These are phyloP conservation scores for Phytopythium litorale DNA, from an alignment of 352 stramenopile species.

Conservation along the genomic window DNA sequence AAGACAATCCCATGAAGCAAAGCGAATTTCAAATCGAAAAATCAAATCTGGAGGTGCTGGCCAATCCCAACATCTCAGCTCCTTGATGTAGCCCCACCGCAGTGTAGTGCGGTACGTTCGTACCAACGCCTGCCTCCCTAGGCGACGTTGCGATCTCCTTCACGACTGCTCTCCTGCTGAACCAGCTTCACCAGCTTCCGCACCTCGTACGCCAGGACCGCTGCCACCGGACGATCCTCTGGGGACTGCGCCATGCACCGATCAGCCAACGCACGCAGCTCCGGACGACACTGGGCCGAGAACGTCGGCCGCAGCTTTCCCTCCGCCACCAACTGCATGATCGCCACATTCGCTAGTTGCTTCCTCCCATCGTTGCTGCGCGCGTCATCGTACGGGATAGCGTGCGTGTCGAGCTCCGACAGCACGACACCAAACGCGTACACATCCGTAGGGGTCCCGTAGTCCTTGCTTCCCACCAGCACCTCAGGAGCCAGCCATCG, in stretches of 20 bases:
- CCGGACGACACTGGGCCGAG: neutral
- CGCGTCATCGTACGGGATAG: slow-evolving; percentile 6
- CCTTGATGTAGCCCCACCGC: too few relatives aligned
- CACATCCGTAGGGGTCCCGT: too few relatives aligned
- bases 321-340: neutral
- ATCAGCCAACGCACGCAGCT: neutral
- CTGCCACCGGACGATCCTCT: neutral
- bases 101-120: too few relatives aligned
- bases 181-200: neutral
- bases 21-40: too few relatives aligned
- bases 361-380: neutral
- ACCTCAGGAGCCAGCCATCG: slow-evolving; percentile 12
- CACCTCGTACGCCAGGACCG: neutral
- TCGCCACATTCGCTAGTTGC: neutral
- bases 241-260: neutral
- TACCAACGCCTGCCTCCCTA: too few relatives aligned
- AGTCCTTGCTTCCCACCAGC: neutral
- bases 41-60: too few relatives aligned
- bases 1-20: too few relatives aligned
- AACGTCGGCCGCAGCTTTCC: neutral
- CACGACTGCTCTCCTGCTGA: too few relatives aligned
- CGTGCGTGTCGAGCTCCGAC: slow-evolving; percentile 13
- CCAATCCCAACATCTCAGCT: too few relatives aligned
- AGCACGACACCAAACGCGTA: slow-evolving; percentile 7
- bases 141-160: too few relatives aligned